Evolutionary conservation across 768 basidiomycete species (phyloP).

Genomic region (Goffeauzyma gilvescens): DNA sequence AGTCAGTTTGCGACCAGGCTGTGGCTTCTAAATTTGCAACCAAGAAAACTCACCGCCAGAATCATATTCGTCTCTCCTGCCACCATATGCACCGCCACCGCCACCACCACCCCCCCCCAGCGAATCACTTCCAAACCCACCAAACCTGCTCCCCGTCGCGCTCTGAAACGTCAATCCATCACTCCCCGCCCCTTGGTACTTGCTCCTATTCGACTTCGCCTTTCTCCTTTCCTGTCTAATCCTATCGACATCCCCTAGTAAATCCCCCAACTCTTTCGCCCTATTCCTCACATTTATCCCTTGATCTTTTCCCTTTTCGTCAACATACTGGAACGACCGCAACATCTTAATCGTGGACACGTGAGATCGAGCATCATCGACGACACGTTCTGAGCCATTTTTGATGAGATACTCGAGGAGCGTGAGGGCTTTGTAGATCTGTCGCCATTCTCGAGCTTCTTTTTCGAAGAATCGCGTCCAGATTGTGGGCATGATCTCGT

Average conservation of each 20-base stretch:
- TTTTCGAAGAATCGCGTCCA: slow-evolving; percentile 49
- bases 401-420: slow-evolving; percentile 89
- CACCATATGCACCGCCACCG: slow-evolving; percentile 21
- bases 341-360: slow-evolving; percentile 93
- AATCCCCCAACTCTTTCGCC: slow-evolving; percentile 74
- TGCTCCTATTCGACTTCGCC: slow-evolving; percentile 73
- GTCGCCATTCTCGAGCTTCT: slow-evolving; percentile 92
- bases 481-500: slow-evolving; percentile 97
- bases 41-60: slow-evolving; percentile 21
- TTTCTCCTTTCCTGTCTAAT: slow-evolving; percentile 77
- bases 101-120: slow-evolving; percentile 27
- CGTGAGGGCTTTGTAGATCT: slow-evolving; percentile 95
- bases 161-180: slow-evolving; percentile 52
- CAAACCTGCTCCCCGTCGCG: slow-evolving; percentile 42
- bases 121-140: slow-evolving; percentile 45
- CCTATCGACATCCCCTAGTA: slow-evolving; percentile 74
- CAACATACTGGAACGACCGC: slow-evolving; percentile 91
- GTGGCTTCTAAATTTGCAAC: too few species aligned
- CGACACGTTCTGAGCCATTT: slow-evolving; percentile 90
- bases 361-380: slow-evolving; percentile 90
- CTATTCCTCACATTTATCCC: slow-evolving; percentile 95
- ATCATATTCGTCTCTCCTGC: slow-evolving; percentile 29
- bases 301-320: slow-evolving; percentile 96
- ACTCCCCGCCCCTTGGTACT: slow-evolving; percentile 73
- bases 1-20: too few species aligned